A percentile compares a stretch with the other conserved stretches of the same genome.
Evolutionary conservation across 768 basidiomycete genomes (phyloP).

Genomic region (Suillus discolor): DNA sequence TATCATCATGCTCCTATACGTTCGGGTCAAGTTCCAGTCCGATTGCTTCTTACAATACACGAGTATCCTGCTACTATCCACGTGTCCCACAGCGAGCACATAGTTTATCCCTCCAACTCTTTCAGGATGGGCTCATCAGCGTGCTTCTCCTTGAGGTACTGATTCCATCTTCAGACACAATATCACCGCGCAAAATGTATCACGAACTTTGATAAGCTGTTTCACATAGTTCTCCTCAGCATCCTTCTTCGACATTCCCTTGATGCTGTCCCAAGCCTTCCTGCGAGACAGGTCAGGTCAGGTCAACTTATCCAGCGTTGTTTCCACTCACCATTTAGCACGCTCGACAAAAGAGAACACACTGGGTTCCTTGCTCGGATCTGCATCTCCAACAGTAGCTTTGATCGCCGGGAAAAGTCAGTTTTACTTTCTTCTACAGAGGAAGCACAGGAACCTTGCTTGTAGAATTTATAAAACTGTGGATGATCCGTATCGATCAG

Average conservation of each 20-base stretch:
- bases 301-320: conserved; percentile 1
- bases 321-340: conserved; percentile 76
- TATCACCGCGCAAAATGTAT: not conserved
- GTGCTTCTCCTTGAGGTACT: conserved; percentile 6
- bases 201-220: conserved; percentile 65
- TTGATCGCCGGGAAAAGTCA: not conserved
- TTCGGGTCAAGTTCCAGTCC: not conserved
- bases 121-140: not conserved
- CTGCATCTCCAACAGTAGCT: conserved; percentile 80
- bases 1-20: not conserved
- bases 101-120: not conserved
- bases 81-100: not conserved
- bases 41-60: conserved; percentile 1
- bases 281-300: conserved; percentile 38
- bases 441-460: conserved; percentile 68
- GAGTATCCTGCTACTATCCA: not conserved
- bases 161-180: not conserved
- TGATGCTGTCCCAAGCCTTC: conserved; percentile 82
- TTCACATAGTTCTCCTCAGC: conserved; percentile 76
- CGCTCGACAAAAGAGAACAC: conserved; percentile 70
- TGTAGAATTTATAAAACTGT: conserved; percentile 93
- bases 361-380: conserved; percentile 72
- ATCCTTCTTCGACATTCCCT: conserved; percentile 74
- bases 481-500: conserved; percentile 15
- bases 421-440: conserved; percentile 3